Conservation (phyloP, 2,329 filamentous ascomycete species). For the Botrytis tulipae region DNA sequence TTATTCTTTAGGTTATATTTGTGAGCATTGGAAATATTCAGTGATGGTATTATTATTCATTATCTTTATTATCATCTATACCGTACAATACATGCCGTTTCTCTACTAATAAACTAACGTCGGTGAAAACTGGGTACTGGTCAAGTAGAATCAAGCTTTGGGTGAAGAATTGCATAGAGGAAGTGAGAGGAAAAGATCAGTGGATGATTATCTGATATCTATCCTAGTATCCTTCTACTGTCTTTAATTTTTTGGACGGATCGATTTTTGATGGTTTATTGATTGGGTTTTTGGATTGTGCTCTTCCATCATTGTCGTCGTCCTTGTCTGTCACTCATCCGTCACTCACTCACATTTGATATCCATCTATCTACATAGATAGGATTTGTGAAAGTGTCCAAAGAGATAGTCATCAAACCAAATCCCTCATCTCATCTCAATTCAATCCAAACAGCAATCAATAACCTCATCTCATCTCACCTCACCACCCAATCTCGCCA, state of each 20-base stretch:
- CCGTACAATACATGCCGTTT: background rate
- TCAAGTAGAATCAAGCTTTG: background rate
- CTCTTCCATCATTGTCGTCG: background rate
- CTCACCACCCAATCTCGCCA: conserved; percentile 34
- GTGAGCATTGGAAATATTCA: background rate
- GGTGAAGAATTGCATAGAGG: background rate
- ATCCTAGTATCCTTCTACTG: background rate
- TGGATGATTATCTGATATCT: background rate
- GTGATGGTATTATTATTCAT: background rate
- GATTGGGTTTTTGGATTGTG: background rate
- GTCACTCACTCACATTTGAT: background rate
- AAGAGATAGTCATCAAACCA: background rate
- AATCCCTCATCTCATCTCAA: background rate
- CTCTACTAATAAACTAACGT: background rate
- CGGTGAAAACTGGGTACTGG: background rate
- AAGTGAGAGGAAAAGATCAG: background rate
- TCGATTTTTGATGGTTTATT: background rate
- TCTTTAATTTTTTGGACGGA: background rate
- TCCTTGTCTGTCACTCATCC: background rate
- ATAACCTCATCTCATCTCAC: conserved; percentile 27
- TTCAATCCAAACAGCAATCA: background rate
- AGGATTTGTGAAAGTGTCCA: background rate
- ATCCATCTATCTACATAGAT: background rate
- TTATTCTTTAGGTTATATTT: background rate
- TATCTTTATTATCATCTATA: background rate